Evolutionary conservation across 108 stramenopile genomes (phyloP), one percentile per base, ranked within the genome.

Genomic region (Parietichytrium sp.): DNA sequence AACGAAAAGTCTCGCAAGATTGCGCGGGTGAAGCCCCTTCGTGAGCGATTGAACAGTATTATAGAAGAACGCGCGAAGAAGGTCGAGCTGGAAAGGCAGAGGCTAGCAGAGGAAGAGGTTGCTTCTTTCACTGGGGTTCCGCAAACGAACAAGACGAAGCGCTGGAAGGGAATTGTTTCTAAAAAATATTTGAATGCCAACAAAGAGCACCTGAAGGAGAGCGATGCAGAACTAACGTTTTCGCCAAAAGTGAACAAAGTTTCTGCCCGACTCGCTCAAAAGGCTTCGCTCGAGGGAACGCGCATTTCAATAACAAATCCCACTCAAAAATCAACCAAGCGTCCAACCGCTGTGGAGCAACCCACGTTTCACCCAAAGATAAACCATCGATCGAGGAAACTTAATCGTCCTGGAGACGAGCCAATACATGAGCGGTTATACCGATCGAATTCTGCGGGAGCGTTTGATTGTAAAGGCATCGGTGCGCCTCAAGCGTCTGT

Each of bases 361-460:
- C 61, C 42, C 15, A 16, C 38, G 23, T 72, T 72, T 72, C 61
- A 72, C 3, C 61, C 61, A 38, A 33, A 72, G 45, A 72, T 72
- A 13, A 72, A 72, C 45, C 38, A 16, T n/a, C 61, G 61, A 6
- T 72, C 61, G 10, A 72, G 42, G 3, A 16, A 72, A 2, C 36
- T 72, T 72, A 42, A n/a, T n/a, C 61, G n/a, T n/a, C n/a, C n/a
- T n/a, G n/a, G 61, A 20, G 42, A 45, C 38, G 61, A 42, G 20
- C 42, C 6, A 27, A 42, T 72, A 6, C 61, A 72, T 27, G 61
- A 72, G 61, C 61, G 61, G 6, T 38, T 72, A 15, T 72, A 33
- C 33, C 33, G n/a, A n/a, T n/a, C n/a, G n/a, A n/a, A n/a, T n/a
- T n/a, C n/a, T n/a, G n/a, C n/a, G n/a, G n/a, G n/a, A n/a, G n/a